Evolutionary conservation across 768 basidiomycete species (phyloP).

Genomic region (Lactarius indigo): DNA sequence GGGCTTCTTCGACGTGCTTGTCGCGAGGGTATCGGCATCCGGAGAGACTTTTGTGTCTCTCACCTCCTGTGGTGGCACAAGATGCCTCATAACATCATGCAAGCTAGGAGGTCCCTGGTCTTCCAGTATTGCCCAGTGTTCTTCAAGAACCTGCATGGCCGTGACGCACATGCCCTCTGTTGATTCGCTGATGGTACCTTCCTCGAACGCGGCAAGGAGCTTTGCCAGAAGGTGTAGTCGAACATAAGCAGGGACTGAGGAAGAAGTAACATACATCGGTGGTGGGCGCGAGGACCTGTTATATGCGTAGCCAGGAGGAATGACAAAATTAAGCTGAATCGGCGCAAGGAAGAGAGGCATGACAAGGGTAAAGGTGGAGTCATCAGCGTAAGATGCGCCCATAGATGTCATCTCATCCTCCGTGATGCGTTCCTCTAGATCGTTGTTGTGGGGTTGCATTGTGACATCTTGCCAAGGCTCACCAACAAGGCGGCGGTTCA

Average conservation of each 20-base stretch:
- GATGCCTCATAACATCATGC: conserved; percentile 57
- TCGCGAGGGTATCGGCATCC: not conserved
- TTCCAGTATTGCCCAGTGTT: conserved; percentile 62
- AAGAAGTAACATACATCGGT: conserved; percentile 73
- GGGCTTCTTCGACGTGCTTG: conserved; percentile 12
- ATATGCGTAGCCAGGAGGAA: conserved; percentile 44
- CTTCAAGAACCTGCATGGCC: conserved; percentile 65
- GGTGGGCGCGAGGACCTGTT: conserved; percentile 50
- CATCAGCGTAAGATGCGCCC: conserved; percentile 47
- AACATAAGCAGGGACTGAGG: conserved; percentile 70
- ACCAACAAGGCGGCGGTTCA: conserved; percentile 56
- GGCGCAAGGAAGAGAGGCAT: conserved; percentile 65
- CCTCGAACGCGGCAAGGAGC: conserved; percentile 54
- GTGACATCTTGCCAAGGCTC: conserved; percentile 31
- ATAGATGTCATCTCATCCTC: conserved; percentile 35
- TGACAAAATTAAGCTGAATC: conserved; percentile 62
- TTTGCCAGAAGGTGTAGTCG: conserved; percentile 75
- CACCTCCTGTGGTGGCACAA: conserved; percentile 39
- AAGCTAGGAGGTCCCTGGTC: conserved; percentile 75
- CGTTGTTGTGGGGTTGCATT: conserved; percentile 7
- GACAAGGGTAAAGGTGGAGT: conserved; percentile 41
- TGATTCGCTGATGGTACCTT: conserved; percentile 52
- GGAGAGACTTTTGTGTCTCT: not conserved
- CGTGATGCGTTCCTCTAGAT: conserved; percentile 38
- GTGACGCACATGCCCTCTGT: conserved; percentile 74